Evolutionary conservation across 371 early-diverging fungal species (phyloP), one percentile per base, ranked within the genome.

Genomic region (Parasitella parasitica): DNA sequence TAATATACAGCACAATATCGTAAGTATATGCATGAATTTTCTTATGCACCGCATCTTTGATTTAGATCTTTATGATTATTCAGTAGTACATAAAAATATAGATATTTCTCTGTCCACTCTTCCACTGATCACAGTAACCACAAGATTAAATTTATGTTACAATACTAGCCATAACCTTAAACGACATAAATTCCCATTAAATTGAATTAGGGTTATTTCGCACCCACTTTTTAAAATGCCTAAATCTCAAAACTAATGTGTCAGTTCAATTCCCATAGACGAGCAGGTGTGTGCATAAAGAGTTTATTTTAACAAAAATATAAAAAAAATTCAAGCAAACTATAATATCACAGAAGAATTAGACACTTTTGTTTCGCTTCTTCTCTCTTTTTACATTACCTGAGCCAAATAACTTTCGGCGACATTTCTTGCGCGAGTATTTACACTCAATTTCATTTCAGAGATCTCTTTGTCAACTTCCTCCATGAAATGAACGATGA

Each of bases 401-500:
- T 86, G 80, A 30, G 75, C 71, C 41, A 89, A 72, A 65, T 84
- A 93, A 39, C 90, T 86, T 72, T 96, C 94, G 6, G 96, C 94
- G 13, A 97, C 96, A 43, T 89, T 91, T 82, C 98, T 93, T 4
- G 97, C 97, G 27, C 98, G 86, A 34, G 95, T 91, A 71, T 97
- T 97, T 54, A 98, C 83, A 72, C 92, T 91, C 67, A 98, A 81
- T 75, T 96, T 96, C 97, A 98, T 97, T 73, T 97, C 97, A 66
- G 91, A 91, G 64, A 98, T 98, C 73, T 98, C 98, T 85, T 95
- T 97, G 76, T 98, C 98, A 24, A 98, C 96, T 61, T 95, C 97
- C 74, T 98, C 97, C 98, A 98, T 97, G 69, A 98, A 97, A 77
- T 94, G 91, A 54, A 97, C 91, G 75, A 97, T 93, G 71, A 98